phyloP scores from a whole-genome alignment of 192 early-diverging fungal species.

The Backusella liffmaniae region DNA sequence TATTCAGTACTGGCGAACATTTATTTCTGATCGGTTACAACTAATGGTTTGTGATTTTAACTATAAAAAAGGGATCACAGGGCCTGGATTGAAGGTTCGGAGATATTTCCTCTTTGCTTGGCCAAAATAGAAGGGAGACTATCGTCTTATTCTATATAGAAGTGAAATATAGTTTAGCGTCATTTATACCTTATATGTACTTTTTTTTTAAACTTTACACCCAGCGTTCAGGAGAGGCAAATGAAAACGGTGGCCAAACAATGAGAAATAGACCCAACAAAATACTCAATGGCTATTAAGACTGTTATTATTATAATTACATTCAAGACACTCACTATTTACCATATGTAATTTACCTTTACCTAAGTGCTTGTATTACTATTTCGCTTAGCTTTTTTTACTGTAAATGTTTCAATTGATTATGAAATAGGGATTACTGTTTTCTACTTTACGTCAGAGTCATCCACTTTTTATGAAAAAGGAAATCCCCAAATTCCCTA shows the following conservation, averaged over 20 bases:
- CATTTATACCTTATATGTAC: background rate
- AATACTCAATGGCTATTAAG: too few relatives aligned
- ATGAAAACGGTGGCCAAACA: background rate
- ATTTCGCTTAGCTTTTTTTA: background rate
- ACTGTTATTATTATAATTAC: background rate
- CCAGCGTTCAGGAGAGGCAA: background rate
- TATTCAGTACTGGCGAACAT: background rate
- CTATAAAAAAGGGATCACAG: background rate
- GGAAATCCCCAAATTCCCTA: too few relatives aligned
- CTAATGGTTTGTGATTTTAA: background rate
- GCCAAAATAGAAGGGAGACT: background rate
- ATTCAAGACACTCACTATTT: background rate
- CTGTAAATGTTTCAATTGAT: background rate
- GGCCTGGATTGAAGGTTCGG: background rate
- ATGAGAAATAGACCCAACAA: background rate
- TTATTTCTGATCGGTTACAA: background rate
- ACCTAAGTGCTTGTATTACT: background rate
- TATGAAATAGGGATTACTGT: background rate
- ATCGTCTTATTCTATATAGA: slow-evolving; percentile 5
- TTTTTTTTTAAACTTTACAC: background rate
- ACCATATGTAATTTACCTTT: background rate
- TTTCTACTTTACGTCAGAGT: background rate
- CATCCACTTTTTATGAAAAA: background rate
- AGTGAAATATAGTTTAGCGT: background rate
- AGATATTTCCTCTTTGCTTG: background rate